Evolutionary conservation across 345 rosid genomes (phyloP), one percentile per base, ranked within the genome.

Genomic region (Angophora floribunda): DNA sequence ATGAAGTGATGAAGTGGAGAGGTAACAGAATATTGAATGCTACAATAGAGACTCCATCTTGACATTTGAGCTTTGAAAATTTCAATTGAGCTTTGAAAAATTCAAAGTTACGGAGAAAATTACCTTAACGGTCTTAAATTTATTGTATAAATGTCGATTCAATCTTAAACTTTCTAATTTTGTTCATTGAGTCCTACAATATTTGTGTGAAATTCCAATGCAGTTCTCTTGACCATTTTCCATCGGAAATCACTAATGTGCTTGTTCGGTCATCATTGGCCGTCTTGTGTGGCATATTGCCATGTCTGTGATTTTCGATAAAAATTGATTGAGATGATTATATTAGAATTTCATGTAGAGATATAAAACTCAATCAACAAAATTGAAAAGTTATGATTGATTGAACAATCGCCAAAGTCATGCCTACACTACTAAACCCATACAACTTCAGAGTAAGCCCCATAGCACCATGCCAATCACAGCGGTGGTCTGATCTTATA

Each of bases 281-380:
- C 0, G 17, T 13, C 9, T n/a, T 28, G 28, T 0, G 2, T 63
- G 2, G 0, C 4, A 5, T 9, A 28, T 0, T 2, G 4, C 1
- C 1, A 61, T 16, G 14, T 28, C 1, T 12, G 2, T n/a, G 0
- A n/a, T 63, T 63, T 28, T 0, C 0, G 14, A 6, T 0, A 1
- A 63, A 63, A n/a, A 28, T 28, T 63, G 14, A 1, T n/a, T 0
- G 1, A 0, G 28, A 28, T 0, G 36, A 63, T 2, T n/a, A n/a
- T 4, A 0, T 13, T 63, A 8, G 14, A 63, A 28, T n/a, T 63
- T 3, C 0, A 1, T 13, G 0, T 2, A 63, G 3, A 63, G 6
- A 13, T n/a, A 6, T 1, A n/a, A 6, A 4, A 63, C 70, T 63
- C 2, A 36, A 36, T 36, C 4, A 4, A 4, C 41, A 36, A 36